Evolutionary conservation across 805 yeast genomes (phyloP).

Genomic region (Lipomyces orientalis): DNA sequence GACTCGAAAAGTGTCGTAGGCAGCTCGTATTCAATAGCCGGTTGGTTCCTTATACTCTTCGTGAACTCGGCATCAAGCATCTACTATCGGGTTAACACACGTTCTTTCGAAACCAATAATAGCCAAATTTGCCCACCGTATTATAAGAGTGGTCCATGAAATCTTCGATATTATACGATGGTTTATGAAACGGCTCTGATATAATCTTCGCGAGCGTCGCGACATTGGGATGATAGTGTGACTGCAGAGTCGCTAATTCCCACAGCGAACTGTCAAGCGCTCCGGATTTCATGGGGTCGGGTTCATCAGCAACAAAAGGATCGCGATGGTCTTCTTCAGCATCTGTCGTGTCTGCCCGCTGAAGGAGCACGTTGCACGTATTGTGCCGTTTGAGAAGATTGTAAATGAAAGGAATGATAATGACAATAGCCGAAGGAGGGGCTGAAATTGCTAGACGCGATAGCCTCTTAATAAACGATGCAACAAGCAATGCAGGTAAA

Average conservation of each 20-base stretch:
- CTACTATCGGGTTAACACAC: constrained; percentile 7
- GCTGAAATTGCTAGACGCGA: constrained; percentile 76
- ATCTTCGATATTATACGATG: constrained; percentile 88
- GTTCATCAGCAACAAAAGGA: constrained; percentile 67
- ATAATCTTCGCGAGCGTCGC: constrained; percentile 89
- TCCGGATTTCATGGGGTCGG: constrained; percentile 75
- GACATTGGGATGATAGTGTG: constrained; percentile 94
- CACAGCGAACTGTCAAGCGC: constrained; percentile 88
- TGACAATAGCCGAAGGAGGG: constrained; percentile 87
- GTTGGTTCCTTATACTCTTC: constrained; percentile 47
- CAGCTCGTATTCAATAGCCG: constrained; percentile 76
- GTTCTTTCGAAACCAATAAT: constrained; percentile 68
- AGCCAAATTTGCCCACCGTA: constrained; percentile 51
- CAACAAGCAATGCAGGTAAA: constrained; percentile 78
- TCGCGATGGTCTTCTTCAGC: constrained; percentile 50
- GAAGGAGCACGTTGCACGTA: constrained; percentile 88
- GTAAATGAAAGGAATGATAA: constrained; percentile 87
- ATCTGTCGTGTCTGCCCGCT: constrained; percentile 47
- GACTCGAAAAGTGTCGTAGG: constrained; percentile 29
- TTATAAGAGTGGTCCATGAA: constrained; percentile 89
- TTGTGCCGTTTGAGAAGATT: constrained; percentile 91
- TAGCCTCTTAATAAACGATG: constrained; percentile 85
- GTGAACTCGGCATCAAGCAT: constrained; percentile 60
- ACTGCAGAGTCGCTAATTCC: constrained; percentile 81
- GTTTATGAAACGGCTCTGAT: constrained; percentile 87